A percentile compares a stretch with the other conserved stretches of the same genome.
Conservation (phyloP, 2,329 filamentous ascomycete genomes). For the Aspergillus transmontanensis region DNA sequence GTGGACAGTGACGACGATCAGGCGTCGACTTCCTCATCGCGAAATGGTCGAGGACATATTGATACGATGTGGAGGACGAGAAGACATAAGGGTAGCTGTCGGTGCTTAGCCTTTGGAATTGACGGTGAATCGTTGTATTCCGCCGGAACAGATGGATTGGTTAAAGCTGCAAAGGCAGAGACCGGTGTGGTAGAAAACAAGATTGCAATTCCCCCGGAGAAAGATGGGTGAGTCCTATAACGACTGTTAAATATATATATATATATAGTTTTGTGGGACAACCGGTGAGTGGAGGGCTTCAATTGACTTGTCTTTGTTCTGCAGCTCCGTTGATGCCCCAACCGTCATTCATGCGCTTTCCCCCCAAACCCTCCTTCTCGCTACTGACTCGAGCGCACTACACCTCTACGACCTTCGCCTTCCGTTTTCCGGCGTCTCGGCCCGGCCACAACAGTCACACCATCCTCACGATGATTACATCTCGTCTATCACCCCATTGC, state of each 20-base stretch:
- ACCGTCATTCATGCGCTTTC: conserved; percentile 81
- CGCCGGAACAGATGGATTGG: conserved; percentile 64
- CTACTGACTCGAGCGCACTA: conserved; percentile 84
- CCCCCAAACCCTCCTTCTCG: conserved; percentile 83
- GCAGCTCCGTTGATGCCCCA: conserved; percentile 65
- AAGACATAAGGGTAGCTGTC: conserved; percentile 91
- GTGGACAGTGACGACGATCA: conserved; percentile 54
- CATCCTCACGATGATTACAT: conserved; percentile 92
- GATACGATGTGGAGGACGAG: conserved; percentile 83
- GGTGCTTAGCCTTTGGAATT: conserved; percentile 73
- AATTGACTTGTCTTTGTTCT: background rate
- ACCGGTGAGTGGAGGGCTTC: background rate
- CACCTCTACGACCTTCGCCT: conserved; percentile 83
- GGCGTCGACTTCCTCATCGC: conserved; percentile 44
- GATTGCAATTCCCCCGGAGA: conserved; percentile 66
- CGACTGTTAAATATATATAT: background rate
- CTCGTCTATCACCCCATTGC: conserved; percentile 81
- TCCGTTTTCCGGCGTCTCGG: conserved; percentile 55
- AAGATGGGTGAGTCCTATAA: conserved; percentile 41
- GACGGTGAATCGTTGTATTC: conserved; percentile 72
- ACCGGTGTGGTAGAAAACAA: conserved; percentile 76
- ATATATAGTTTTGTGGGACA: background rate
- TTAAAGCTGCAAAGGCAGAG: conserved; percentile 61
- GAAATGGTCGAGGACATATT: conserved; percentile 72
- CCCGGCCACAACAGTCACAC: conserved; percentile 75